Base-by-base conservation (phyloP, 371 early-diverging fungal species). In the Batrachochytrium dendrobatidis region DNA sequence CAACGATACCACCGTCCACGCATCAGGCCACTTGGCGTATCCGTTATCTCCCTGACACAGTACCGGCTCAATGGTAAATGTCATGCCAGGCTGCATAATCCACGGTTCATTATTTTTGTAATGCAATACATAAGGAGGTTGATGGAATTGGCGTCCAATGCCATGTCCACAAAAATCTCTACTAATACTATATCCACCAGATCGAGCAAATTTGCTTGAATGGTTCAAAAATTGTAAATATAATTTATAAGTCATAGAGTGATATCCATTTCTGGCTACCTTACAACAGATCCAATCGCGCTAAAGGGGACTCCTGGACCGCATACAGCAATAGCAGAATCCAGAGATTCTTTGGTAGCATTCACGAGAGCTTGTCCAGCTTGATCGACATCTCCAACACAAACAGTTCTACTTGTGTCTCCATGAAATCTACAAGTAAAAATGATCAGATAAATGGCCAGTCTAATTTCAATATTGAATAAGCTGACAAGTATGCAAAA, bases 51-150 rank as follows among this genome's bases (percentile, higher is more conserved):
- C 94, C 69, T 92, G 89, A 61, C 86, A 87, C 55, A 94, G 68
- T 59, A 91, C 86, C 0, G 94, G 94, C 69, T 91, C 72, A 52
- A 93, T 87, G 4, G 93, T 93, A 63, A 92, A 93, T 28, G 83
- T 77, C 85, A 87, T 90, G 0, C 90, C 89, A 8, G 80, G 68
- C 53, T 69, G 65, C 90, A 92, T 89, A 0, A 63, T 49, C 5
- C 83, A 86, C 5, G 76, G 75, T 45, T 79, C 82, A 24, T 77
- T 70, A 60, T 83, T 86, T 18, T 76, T 65, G 31, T 45, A 60
- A 33, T 68, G 68, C 56, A 58, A 34, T 1, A 75, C 65, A 29
- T 62, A 45, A 12, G 74, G 74, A n/a, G 66, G 63, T 46, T 70
- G 66, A 59, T 73, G 74, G 45, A 73, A 73, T 3, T 58, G 53